Evolutionary conservation across 1,139 yeast species (phyloP), one percentile per base, ranked within the genome.

Genomic region (Sporopachydermia cereana): DNA sequence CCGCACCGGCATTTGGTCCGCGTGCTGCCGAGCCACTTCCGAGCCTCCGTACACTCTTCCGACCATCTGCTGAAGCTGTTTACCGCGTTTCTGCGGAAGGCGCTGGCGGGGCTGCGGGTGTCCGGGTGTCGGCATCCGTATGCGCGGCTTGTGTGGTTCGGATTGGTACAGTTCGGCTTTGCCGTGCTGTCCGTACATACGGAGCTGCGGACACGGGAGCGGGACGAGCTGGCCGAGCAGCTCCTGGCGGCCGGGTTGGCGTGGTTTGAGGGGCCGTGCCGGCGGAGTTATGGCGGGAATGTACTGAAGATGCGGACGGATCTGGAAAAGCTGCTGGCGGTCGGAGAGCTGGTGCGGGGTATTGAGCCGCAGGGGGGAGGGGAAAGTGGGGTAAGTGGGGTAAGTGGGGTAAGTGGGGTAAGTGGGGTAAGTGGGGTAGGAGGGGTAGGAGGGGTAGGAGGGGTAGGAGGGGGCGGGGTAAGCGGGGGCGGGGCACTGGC

Each of bases 201-300:
- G 30, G 67, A 67, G 50, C 61, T 71, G 47, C 69, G 71, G 2
- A 70, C 80, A 1, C 64, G 72, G 49, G 68, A 72, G 48, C 68
- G 71, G 25, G 50, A 61, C 22, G 53, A 62, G 2, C 63, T 84
- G 51, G 71, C 77, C 0, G 67, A 69, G 41, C 63, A 73, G 9
- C 71, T 86, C 21, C 62, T 84, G 34, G 75, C 76, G 47, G 89
- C 88, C 14, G 74, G 82, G 0, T 68, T 91, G 45, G 69, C 82
- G 3, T 89, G 97, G 96, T 91, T 88, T 61, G 70, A 71, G 34
- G 73, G 68, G 46, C 68, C 75, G 22, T 69, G 77, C 2, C 68
- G 73, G 17, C 83, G 82, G 68, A 96, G 98, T 7, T 88, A 72
- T 64, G 97, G 97, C 1, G 82, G 89, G 12, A 86, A 89, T 58